phyloP scores from a whole-genome alignment of 2,329 filamentous ascomycete genomes.

The Knoxdaviesia capensis region DNA sequence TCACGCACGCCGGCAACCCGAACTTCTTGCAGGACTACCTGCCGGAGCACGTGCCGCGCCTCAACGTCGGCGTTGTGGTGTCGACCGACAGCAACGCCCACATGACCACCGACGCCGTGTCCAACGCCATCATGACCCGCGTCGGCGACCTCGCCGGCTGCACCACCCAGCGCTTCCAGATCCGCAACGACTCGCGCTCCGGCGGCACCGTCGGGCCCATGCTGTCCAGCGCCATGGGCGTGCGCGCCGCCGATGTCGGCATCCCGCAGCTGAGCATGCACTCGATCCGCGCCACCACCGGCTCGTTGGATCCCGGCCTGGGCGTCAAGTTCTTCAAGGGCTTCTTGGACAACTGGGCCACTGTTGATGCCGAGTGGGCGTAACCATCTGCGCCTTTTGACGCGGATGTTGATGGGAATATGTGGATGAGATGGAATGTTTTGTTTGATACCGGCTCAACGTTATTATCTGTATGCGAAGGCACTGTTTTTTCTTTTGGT shows the following conservation, averaged over 20 bases:
- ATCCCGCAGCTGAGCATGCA: conserved; percentile 92
- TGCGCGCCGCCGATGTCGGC: conserved; percentile 69
- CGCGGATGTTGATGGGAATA: no score
- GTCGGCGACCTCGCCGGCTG: conserved; percentile 56
- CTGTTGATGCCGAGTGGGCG: conserved; percentile 63
- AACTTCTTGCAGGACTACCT: conserved; percentile 80
- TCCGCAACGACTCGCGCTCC: conserved; percentile 73
- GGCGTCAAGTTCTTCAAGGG: conserved; percentile 78
- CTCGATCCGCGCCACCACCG: conserved; percentile 73
- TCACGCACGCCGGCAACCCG: conserved; percentile 84
- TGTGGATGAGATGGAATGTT: no score
- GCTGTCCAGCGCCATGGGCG: conserved; percentile 61
- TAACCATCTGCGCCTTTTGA: conserved; percentile 5
- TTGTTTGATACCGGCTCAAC: no score
- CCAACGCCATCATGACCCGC: conserved; percentile 58
- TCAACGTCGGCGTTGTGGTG: conserved; percentile 74
- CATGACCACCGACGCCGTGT: conserved; percentile 87
- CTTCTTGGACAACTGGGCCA: conserved; percentile 73
- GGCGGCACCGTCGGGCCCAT: conserved; percentile 94
- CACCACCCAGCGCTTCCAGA: conserved; percentile 76
- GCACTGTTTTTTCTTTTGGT: no score
- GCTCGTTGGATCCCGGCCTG: conserved; percentile 65
- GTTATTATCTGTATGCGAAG: no score
- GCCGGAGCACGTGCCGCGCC: conserved; percentile 62
- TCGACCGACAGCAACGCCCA: conserved; percentile 76